Evolutionary conservation across 2,329 filamentous ascomycete species (phyloP).

Genomic region (Ophiostoma sp.): DNA sequence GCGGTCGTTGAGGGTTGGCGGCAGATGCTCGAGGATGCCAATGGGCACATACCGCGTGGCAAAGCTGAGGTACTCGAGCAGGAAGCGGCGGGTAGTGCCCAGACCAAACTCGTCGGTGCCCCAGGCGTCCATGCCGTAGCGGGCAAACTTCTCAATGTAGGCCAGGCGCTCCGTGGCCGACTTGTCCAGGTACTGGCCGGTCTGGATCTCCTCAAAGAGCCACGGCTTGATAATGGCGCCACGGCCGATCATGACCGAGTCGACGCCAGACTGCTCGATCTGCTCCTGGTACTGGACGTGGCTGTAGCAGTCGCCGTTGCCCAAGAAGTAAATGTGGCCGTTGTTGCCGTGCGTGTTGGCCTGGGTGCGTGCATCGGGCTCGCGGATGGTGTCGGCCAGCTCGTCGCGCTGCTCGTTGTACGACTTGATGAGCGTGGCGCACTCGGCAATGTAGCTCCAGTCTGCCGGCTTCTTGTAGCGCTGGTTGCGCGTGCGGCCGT

Average conservation of each 20-base stretch:
- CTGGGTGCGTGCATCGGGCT: slow-evolving; percentile 69
- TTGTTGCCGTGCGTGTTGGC: slow-evolving; percentile 56
- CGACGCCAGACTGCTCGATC: slow-evolving; percentile 71
- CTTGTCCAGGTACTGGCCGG: slow-evolving; percentile 92
- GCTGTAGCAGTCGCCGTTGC: slow-evolving; percentile 95
- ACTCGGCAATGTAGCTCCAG: slow-evolving; percentile 91
- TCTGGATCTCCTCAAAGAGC: slow-evolving; percentile 94
- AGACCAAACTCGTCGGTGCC: slow-evolving; percentile 92
- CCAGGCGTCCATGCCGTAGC: slow-evolving; percentile 90
- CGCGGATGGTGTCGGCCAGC: slow-evolving; percentile 68
- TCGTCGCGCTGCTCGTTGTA: slow-evolving; percentile 65
- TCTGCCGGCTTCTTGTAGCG: slow-evolving; percentile 89
- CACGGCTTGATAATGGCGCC: slow-evolving; percentile 96
- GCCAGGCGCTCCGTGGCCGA: slow-evolving; percentile 77
- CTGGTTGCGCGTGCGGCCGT: slow-evolving; percentile 89
- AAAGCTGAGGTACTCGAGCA: slow-evolving; percentile 95
- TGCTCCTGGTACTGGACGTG: slow-evolving; percentile 81
- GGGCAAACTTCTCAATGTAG: slow-evolving; percentile 83
- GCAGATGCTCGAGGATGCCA: slow-evolving; percentile 80
- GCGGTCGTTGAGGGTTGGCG: slow-evolving; percentile 81
- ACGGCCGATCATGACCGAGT: slow-evolving; percentile 95
- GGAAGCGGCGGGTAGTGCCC: slow-evolving; percentile 82
- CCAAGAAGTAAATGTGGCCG: slow-evolving; percentile 75
- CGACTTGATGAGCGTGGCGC: slow-evolving; percentile 73
- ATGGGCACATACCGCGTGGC: slow-evolving; percentile 86